Evolutionary conservation across 192 early-diverging fungal species (phyloP), one percentile per base, ranked within the genome.

Genomic region (Backusella parvicylindrica): DNA sequence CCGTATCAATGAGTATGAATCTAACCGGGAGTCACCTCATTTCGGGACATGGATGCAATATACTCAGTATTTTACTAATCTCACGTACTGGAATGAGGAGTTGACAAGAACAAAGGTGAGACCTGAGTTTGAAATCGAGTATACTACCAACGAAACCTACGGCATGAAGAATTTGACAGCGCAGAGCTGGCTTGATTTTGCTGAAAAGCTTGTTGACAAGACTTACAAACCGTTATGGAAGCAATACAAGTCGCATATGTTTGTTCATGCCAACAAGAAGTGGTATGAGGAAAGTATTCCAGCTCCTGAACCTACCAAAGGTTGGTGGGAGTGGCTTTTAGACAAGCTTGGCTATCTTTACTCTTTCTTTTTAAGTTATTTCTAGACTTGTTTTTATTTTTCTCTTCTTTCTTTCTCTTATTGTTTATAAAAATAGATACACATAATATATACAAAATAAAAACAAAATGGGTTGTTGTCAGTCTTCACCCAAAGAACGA

Each of bases 1-100:
- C 69, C 88, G 90, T n/a, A 78, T 91, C 0, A 86, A 86, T 41
- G 76, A 82, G 37, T 92, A 92, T 38, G 77, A 86, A 26, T 30
- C 76, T 13, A 23, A 28, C 18, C 21, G 41, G n/a, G 26, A 47
- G 18, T 68, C 67, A 4, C 64, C 56, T 23, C 47, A 72, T 0
- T 85, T 81, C 74, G 83, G 79, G 6, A 77, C 71, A 18, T 79
- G 77, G 2, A 70, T 77, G 26, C 65, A 70, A 3, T 85, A 75
- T 37, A 85, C 84, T 0, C 85, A 86, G 37, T 84, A 73, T 35
- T 83, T 74, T 70, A 40, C 77, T 35, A 82, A 84, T 63, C 31
- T 86, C 30, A 82, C 79, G 1, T 56, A 77, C 8, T 82, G 80
- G 74, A 83, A 87, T 63, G 26, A 72, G 1, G 60, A 70, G 2